Base-by-base conservation (phyloP, 805 yeast species). In the Suhomyces vadensis region DNA sequence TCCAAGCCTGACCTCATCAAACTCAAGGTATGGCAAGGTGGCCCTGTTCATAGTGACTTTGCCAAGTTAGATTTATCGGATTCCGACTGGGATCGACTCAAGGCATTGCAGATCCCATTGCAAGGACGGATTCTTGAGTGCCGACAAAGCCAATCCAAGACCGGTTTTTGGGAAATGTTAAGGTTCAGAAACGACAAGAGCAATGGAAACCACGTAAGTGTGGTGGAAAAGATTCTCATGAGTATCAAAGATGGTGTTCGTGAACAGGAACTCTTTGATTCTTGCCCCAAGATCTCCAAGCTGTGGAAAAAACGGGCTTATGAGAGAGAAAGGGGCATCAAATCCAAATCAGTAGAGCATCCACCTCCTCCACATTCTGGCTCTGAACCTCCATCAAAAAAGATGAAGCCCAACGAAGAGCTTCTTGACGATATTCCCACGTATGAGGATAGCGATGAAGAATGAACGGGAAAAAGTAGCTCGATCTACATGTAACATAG, bases 141-240 rank as follows among this genome's bases (percentile, higher is more conserved):
- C 50, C 75, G 85, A 43, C 79, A 82, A 58, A 85, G 82, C 48
- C 68, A 70, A 19, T 74, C 76, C 37, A 66, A 66, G 16, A 64
- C 65, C 2, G 84, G 85, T 3, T 78, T 75, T 37, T 94, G 99
- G 99, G 80, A 81, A 47, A 74, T 87, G 71, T 63, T 92, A 45
- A 74, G 99, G 48, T 94, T 92, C 64, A 77, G 99, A 60, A 96
- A 94, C 67, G 99, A 94, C 64, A 94, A 94, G 60, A 65, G 78
- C 13, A 84, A 87, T 58, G 98, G 95, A 6, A 94, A 94, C 63
- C 96, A 89, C 63, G 64, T 82, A 11, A 72, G 82, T 9, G 90
- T 87, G 19, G 96, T 91, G 5, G 81, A 81, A 48, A 92, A 86
- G 58, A 90, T 94, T 25, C 66, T 92, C 36, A 81, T 82, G 50